A percentile compares a stretch with the other conserved stretches of the same genome.
These are phyloP conservation scores for Kurtzmaniella natalensis DNA, from an alignment of 1,139 yeast genomes.

Conservation along the genomic window DNA sequence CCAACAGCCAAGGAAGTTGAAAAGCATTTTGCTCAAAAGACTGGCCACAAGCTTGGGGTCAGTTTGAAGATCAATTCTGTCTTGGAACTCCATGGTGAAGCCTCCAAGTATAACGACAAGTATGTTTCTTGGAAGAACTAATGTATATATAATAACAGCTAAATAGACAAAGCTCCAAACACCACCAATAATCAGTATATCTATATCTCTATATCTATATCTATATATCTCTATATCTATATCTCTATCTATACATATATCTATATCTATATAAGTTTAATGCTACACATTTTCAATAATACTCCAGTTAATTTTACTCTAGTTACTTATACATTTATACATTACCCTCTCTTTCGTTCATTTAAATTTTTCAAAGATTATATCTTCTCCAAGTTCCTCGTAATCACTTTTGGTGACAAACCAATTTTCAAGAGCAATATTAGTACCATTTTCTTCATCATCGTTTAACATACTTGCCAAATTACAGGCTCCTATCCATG, in stretches of 20 bases:
- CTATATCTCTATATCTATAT: no score
- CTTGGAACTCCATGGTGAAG: conserved; percentile 58
- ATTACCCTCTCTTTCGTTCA: no score
- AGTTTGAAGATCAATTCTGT: conserved; percentile 51
- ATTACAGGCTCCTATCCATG: conserved; percentile 68
- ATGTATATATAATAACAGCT: conserved; percentile 4
- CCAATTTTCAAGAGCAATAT: conserved; percentile 48
- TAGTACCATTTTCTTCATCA: conserved; percentile 36
- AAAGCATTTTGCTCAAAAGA: conserved; percentile 51
- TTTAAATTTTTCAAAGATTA: conserved; percentile 52
- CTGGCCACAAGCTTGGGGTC: conserved; percentile 58
- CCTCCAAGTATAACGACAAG: conserved; percentile 51
- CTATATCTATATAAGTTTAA: no score
- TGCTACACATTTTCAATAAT: no score
- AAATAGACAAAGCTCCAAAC: conserved; percentile 1
- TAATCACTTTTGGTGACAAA: conserved; percentile 56
- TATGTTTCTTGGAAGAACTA: conserved; percentile 53
- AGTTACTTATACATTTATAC: no score
- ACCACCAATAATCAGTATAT: neutral
- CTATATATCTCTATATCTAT: no score
- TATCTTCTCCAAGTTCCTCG: conserved; percentile 57
- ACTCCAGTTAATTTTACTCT: no score
- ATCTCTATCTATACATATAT: no score
- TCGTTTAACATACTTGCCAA: conserved; percentile 50
- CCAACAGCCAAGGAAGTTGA: conserved; percentile 64